Evolutionary conservation across 2,329 filamentous ascomycete species (phyloP), one percentile per base, ranked within the genome.

Genomic region (Sphaerulina vaccinii): DNA sequence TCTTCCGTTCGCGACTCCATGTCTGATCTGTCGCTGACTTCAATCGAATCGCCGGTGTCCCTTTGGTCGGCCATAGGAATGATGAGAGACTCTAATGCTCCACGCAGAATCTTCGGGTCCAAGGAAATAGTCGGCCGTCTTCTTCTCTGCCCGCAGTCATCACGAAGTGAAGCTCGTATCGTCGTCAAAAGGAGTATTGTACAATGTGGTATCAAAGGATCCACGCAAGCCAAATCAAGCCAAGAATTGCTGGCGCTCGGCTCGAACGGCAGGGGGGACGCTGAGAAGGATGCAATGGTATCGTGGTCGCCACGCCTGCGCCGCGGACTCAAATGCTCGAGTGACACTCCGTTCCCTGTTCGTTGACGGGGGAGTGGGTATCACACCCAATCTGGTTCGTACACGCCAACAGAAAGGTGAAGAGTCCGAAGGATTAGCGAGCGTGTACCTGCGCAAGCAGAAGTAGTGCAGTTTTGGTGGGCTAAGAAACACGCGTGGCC

Each of bases 1-100:
- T 60, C 49, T 27, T 53, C 51, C 11, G 32, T 36, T 36, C 37
- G 43, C 4, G 44, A 48, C 27, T 44, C 45, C 37, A 42, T 10
- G 3, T 51, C 39, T 9, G 54, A 42, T 39, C 39, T 39, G 16
- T 42, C 49, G 24, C 32, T 42, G 13, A 49, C 53, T 8, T 53
- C 49, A 45, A 56, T 52, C 38, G 51, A 55, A 32, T 29, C 36
- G 16, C 38, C 37, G 19, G 32, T 33, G 8, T 36, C 45, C 33
- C 40, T 41, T 40, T 49, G 51, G 24, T 36, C 51, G 35, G 56
- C 43, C 41, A 55, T 32, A 32, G 27, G 27, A 10, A 32, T 11
- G 8, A 32, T 13, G n/a, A 8, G 27, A 13, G 11, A 6, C n/a
- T 10, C 5, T 38, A 27, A 29, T 29, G 24, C 24, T 27, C 24